Conservation (phyloP, 148 eudicot genomes). For the Beta vulgaris region DNA sequence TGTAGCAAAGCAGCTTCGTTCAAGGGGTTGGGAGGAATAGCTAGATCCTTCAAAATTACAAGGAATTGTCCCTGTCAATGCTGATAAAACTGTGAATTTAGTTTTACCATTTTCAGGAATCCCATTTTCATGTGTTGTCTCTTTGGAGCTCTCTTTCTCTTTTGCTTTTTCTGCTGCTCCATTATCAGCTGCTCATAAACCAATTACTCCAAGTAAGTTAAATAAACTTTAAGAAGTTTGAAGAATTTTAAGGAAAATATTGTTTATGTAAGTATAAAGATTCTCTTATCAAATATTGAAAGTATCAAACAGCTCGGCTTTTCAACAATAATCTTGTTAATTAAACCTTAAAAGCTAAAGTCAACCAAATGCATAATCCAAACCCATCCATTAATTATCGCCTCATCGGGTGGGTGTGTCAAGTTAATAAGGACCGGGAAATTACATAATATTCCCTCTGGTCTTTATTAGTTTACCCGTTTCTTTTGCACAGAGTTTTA, state of each 20-base stretch:
- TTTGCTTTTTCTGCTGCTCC: constrained; percentile 11
- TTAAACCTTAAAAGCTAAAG: background rate
- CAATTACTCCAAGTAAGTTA: background rate
- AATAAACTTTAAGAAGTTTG: background rate
- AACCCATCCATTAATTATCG: too few species aligned
- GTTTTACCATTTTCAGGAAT: constrained; percentile 11
- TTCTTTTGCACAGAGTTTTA: too few species aligned
- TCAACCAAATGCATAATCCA: background rate
- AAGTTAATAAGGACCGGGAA: too few species aligned
- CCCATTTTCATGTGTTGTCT: constrained; percentile 3
- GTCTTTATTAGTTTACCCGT: too few species aligned
- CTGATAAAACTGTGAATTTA: constrained; percentile 1
- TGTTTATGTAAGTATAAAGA: background rate
- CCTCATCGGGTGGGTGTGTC: too few species aligned
- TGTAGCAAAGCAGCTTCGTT: background rate
- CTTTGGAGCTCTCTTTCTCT: background rate
- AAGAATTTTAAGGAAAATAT: background rate
- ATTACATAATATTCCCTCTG: too few species aligned
- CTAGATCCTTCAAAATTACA: constrained; percentile 20
- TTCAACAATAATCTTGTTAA: too few species aligned
- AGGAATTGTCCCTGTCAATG: constrained; percentile 20
- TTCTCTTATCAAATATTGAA: background rate
- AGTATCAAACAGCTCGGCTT: background rate
- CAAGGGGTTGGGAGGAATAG: constrained; percentile 9
- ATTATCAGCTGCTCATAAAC: constrained; percentile 4